Evolutionary conservation across 768 basidiomycete genomes (phyloP).

Genomic region (Tulasnella sp.): DNA sequence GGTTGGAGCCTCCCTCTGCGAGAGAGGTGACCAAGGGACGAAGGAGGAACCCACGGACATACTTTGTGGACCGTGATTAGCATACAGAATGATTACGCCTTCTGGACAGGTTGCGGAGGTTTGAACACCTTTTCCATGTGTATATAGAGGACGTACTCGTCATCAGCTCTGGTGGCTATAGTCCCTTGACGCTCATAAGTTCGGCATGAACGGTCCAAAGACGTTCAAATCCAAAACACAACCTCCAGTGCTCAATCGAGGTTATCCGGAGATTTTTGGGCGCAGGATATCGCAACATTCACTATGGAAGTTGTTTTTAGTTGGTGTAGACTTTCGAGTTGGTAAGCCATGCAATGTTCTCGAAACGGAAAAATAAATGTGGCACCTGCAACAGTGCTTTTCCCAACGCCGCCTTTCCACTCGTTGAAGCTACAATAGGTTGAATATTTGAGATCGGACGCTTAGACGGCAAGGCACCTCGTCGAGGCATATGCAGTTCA

Average conservation of each 20-base stretch:
- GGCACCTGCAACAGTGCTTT: conserved; percentile 83
- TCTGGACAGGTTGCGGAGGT: conserved; percentile 32
- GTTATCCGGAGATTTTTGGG: conserved; percentile 25
- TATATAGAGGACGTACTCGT: conserved; percentile 37
- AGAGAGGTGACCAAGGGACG: conserved; percentile 34
- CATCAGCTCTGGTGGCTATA: conserved; percentile 69
- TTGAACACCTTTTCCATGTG: not conserved
- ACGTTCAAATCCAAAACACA: conserved; percentile 92
- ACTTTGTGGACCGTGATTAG: conserved; percentile 79
- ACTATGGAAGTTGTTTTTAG: conserved; percentile 44
- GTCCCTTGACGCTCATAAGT: conserved; percentile 74
- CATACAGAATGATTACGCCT: conserved; percentile 69
- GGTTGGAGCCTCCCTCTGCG: conserved; percentile 32
- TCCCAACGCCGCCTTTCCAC: conserved; percentile 98
- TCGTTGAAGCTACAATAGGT: conserved; percentile 72
- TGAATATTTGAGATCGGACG: conserved; percentile 47
- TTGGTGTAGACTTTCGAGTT: not conserved
- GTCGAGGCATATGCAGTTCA: conserved; percentile 33
- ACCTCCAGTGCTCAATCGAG: conserved; percentile 39
- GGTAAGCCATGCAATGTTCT: not conserved
- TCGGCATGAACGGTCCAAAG: conserved; percentile 90
- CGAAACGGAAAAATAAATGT: not conserved
- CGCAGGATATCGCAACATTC: conserved; percentile 70
- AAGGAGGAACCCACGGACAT: conserved; percentile 97
- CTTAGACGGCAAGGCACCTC: conserved; percentile 29